Base-by-base conservation (phyloP, 805 yeast species). In the Saturnispora hagleri region DNA sequence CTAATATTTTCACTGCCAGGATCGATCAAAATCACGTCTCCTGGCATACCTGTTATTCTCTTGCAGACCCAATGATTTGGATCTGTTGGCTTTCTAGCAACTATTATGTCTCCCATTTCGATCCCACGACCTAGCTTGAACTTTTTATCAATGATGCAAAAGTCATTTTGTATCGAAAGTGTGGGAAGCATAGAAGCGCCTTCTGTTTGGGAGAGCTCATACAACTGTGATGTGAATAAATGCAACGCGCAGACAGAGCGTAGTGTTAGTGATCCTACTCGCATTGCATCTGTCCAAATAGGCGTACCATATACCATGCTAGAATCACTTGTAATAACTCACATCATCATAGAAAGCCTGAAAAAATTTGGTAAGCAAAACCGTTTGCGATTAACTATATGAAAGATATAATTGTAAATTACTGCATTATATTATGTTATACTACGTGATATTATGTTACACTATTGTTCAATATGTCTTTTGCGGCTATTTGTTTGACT, bases 141-240 rank as follows among this genome's bases (percentile, higher is more conserved):
- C 50, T 70, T 66, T 59, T 88, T 91, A 57, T 81, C 71, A 1
- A 87, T 86, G 58, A 86, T 86, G 13, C 88, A 95, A 64, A 77
- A 88, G 65, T 91, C 97, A 48, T 84, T 78, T 22, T 76, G 69
- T 9, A 83, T 79, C 49, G 83, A 81, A 22, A 93, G 68, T 0
- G 98, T 89, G 0, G 98, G 97, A 40, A 93, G 74, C 99, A 93
- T 93, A 27, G 96, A 86, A 62, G 89, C 97, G 2, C 99, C 99
- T 56, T 82, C 72, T 0, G 98, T 88, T 60, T 82, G 89, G 7
- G 67, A 63, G 3, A 66, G 45, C 51, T 64, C 67, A 41, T 55
- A 58, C 10, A 52, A 45, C 46, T 63, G 55, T 26, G 58, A 51
- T 7, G 67, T 57, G 10, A 66, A 52, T 10, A 89, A 70, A 66